Conservation (phyloP, 805 yeast genomes). For the Candida suzukii region DNA sequence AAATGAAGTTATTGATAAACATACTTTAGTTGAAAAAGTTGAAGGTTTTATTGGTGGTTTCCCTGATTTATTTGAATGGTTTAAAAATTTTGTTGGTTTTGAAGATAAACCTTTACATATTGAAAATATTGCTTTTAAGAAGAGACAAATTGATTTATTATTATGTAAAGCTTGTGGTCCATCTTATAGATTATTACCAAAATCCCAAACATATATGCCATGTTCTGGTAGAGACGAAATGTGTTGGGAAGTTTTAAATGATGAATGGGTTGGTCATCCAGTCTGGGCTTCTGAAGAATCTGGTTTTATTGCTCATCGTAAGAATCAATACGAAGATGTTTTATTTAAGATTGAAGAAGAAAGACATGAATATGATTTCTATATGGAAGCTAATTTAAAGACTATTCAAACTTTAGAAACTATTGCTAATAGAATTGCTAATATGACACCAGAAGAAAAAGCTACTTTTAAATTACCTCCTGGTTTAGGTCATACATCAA, state of each 20-base stretch:
- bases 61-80: conserved; percentile 81
- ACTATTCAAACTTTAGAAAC: conserved; percentile 95
- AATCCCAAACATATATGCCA: conserved; percentile 92
- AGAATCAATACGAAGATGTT: conserved; percentile 96
- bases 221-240: conserved; percentile 97
- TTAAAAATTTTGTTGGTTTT: conserved; percentile 84
- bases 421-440: conserved; percentile 86
- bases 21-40: conserved; percentile 73
- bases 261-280: conserved; percentile 99
- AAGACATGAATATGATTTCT: conserved; percentile 93
- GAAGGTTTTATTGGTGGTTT: conserved; percentile 80
- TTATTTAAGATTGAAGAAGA: conserved; percentile 94
- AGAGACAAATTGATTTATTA: conserved; percentile 84
- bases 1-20: conserved; percentile 83
- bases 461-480: conserved; percentile 80
- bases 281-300: conserved; percentile 99
- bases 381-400: conserved; percentile 90
- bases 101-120: conserved; percentile 80
- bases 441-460: conserved; percentile 88
- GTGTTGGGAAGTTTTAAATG: conserved; percentile 98
- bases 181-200: conserved; percentile 86
- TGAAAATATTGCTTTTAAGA: conserved; percentile 81
- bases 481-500: conserved; percentile 88
- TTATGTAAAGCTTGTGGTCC: conserved; percentile 95
- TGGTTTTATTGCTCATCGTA: conserved; percentile 97